Percentiles rank a stretch among this genome's conserved stretches.
phyloP scores from a whole-genome alignment of 139 green algal species.

The Medakamo hakoo region DNA sequence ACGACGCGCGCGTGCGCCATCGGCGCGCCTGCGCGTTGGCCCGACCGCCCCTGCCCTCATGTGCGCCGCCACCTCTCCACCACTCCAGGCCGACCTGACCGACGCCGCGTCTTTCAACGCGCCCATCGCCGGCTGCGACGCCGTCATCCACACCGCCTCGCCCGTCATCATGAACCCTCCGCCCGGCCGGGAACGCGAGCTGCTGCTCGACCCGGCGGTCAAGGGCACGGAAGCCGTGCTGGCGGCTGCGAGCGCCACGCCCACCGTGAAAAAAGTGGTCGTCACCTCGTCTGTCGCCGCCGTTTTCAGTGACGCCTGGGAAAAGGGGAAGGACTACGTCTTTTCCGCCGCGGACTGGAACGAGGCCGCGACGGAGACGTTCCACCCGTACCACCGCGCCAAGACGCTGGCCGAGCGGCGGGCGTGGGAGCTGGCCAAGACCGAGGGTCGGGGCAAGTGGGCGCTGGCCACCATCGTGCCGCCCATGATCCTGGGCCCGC shows the following conservation, averaged over 20 bases:
- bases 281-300: constrained; percentile 33
- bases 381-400: constrained; percentile 11
- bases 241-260: constrained; percentile 15
- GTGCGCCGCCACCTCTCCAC: neutral
- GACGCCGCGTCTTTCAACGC: constrained; percentile 5
- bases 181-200: constrained; percentile 6
- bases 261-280: constrained; percentile 33
- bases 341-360: constrained; percentile 9
- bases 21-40: no score
- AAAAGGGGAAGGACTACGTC: constrained; percentile 5
- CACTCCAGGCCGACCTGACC: constrained; percentile 20
- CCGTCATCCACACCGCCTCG: constrained; percentile 39
- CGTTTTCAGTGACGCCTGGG: constrained; percentile 11
- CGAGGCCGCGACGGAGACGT: neutral
- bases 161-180: constrained; percentile 11
- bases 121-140: constrained; percentile 1
- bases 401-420: constrained; percentile 27
- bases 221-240: constrained; percentile 39
- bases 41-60: no score
- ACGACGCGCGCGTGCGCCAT: no score
- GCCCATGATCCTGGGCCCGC: constrained; percentile 21
- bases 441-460: constrained; percentile 26
- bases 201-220: constrained; percentile 28
- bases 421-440: constrained; percentile 19
- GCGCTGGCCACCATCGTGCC: constrained; percentile 30